These are phyloP conservation scores for Azolla pinnata DNA, from an alignment of 75 land plant species.

Conservation along the genomic window DNA sequence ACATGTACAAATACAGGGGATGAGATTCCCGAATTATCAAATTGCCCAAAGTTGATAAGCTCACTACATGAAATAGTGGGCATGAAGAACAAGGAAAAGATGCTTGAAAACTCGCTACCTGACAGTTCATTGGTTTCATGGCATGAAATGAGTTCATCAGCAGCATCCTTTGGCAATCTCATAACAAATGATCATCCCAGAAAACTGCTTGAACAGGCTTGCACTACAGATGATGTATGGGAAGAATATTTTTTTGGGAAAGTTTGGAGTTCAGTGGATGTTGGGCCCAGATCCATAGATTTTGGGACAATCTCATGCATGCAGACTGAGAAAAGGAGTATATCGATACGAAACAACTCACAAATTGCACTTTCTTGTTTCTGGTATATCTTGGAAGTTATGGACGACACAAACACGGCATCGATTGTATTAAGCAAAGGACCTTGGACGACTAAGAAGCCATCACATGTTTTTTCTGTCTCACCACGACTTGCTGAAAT, in stretches of 20 bases:
- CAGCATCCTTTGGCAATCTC: too few species aligned
- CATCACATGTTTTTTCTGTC: conserved; percentile 10
- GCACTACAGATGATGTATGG: conserved; percentile 24
- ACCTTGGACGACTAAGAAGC: conserved; percentile 7
- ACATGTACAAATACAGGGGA: conserved; percentile 1
- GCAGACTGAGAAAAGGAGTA: conserved; percentile 9
- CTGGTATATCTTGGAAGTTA: conserved; percentile 12
- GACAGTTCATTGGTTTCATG: too few species aligned
- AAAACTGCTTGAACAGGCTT: not conserved
- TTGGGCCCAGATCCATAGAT: conserved; percentile 10
- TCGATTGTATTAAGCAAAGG: conserved; percentile 10
- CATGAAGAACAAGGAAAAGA: too few species aligned
- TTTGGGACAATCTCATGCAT: conserved; percentile 13
- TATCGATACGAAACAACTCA: conserved; percentile 20
- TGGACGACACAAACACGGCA: conserved; percentile 10
- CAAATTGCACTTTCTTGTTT: conserved; percentile 9
- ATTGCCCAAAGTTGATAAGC: not conserved
- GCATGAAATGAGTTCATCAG: too few species aligned
- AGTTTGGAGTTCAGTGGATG: conserved; percentile 13
- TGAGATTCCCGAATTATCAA: not conserved
- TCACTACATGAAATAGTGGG: too few species aligned
- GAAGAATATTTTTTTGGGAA: conserved; percentile 27
- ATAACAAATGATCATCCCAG: too few species aligned
- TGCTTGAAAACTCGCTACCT: too few species aligned
- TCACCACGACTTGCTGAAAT: conserved; percentile 12